Conservation (phyloP, 768 basidiomycete genomes). For the Tulasnella calospora region DNA sequence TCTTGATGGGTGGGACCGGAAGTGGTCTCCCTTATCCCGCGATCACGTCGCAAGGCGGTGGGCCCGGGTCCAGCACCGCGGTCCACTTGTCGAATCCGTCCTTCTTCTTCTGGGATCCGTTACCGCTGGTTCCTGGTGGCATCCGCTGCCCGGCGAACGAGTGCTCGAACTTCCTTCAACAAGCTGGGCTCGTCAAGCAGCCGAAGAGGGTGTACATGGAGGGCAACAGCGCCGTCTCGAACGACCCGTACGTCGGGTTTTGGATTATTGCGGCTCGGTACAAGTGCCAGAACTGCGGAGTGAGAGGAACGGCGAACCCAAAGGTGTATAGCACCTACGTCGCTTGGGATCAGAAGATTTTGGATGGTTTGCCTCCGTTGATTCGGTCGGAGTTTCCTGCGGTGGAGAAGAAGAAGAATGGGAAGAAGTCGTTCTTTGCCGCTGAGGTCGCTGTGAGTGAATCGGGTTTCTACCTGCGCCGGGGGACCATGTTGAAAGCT, state of each 20-base stretch:
- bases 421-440: neutral
- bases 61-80: neutral
- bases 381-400: slow-evolving; percentile 19
- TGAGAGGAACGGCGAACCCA: neutral
- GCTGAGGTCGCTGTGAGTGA: neutral
- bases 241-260: slow-evolving; percentile 7
- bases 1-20: neutral
- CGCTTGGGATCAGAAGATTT: slow-evolving; percentile 13
- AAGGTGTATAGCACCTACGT: neutral
- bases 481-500: too few relatives aligned
- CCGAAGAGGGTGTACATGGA: slow-evolving; percentile 2
- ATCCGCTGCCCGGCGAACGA: neutral
- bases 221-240: neutral
- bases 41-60: neutral
- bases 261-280: slow-evolving; percentile 12
- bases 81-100: slow-evolving; percentile 14
- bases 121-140: slow-evolving; percentile 19
- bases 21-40: neutral
- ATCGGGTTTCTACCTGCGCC: too few relatives aligned
- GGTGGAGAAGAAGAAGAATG: neutral
- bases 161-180: slow-evolving; percentile 6
- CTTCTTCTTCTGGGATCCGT: slow-evolving; percentile 26
- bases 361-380: neutral
- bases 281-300: neutral
- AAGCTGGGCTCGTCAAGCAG: neutral